Evolutionary conservation across 306 rosid genomes (phyloP).

Genomic region (Castanea sativa): DNA sequence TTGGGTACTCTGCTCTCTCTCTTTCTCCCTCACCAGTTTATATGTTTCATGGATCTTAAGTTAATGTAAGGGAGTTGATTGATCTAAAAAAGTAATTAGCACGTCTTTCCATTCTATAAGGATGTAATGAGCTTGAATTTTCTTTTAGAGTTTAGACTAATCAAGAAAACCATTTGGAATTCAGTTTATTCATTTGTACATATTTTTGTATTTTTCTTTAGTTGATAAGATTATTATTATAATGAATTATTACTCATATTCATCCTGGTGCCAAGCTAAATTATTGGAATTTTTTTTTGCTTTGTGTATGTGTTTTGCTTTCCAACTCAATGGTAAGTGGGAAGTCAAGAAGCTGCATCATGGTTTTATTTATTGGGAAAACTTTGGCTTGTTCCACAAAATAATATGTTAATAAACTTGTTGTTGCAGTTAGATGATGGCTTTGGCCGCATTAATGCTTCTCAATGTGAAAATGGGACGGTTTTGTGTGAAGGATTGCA

Average conservation of each 20-base stretch:
- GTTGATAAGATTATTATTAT: too few species aligned
- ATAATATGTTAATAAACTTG: not conserved
- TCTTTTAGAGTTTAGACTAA: too few species aligned
- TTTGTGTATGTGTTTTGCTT: not conserved
- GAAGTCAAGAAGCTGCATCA: not conserved
- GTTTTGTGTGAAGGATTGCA: constrained; percentile 47
- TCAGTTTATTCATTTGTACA: not conserved
- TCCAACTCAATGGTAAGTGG: not conserved
- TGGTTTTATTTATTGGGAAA: not conserved
- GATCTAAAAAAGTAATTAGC: too few species aligned
- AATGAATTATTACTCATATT: not conserved
- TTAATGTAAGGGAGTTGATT: too few species aligned
- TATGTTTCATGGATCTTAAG: too few species aligned
- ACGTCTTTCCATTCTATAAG: too few species aligned
- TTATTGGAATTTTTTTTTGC: not conserved
- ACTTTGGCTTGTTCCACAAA: not conserved
- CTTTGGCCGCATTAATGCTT: not conserved
- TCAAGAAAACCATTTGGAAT: not conserved
- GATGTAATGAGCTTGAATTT: too few species aligned
- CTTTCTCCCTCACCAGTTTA: too few species aligned
- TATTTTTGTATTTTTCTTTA: not conserved
- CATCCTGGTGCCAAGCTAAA: not conserved
- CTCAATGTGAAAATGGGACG: constrained; percentile 47
- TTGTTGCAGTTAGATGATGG: constrained; percentile 69
- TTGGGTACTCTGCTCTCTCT: too few species aligned